Base-by-base conservation (phyloP, 1,284 basidiomycete genomes). In the Fistulina hepatica region DNA sequence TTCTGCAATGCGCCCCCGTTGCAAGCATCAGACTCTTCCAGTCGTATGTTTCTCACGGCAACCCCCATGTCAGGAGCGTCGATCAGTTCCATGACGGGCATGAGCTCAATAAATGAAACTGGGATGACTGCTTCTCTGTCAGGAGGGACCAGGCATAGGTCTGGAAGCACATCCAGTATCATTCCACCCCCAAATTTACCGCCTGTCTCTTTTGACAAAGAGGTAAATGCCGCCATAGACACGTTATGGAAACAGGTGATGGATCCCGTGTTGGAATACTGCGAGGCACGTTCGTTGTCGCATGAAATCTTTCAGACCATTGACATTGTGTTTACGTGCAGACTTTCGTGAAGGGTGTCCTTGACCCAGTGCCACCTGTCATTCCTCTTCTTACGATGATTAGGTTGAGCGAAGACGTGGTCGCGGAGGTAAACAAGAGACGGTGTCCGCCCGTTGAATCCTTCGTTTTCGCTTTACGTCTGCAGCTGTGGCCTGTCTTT, bases 401-500 rank as follows among this genome's bases (percentile, higher is more conserved):
- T 49, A 76, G 90, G 4, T 63, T 95, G 15, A 85, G 83, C 36
- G 89, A 94, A 54, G 73, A 75, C 34, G 67, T 90, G 13, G 69
- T 83, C 33, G 52, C 65, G 1, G 81, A 86, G 48, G 71, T 84
- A 15, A 79, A 88, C 51, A 71, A 69, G 46, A 76, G 90, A 27
- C 71, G 71, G 9, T 88, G 84, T 45, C 63, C 76, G 7, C 85
- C 90, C 6, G 68, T 91, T 12, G 81, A 91, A 49, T 69, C 73
- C 2, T 89, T 81, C 55, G 65, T 92, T 33, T 84, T 89, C 53
- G 69, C 71, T 1, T 65, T 91, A 37, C 79, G 88, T 17, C 59
- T 95, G 41, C 71, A 79, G 45, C 76, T 95, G 65, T 95, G 90
- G 88, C 92, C 92, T 1, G 64, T 82, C 7, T 94, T 92, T 58